A percentile compares a stretch with the other conserved stretches of the same genome.
Conservation (phyloP, 2,329 filamentous ascomycete genomes). For the Diaporthe velutina region DNA sequence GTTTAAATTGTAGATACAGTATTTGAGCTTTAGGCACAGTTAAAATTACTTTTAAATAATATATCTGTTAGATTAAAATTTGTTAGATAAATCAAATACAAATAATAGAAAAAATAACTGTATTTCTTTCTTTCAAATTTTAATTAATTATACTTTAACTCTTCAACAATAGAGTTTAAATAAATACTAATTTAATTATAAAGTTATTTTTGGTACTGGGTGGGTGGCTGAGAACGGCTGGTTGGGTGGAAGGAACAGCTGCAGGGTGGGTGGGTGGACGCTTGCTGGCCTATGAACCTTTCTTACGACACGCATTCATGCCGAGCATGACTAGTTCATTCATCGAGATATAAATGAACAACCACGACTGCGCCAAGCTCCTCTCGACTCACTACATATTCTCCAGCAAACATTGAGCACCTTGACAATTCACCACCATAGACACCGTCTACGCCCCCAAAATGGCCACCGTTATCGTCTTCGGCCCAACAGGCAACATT, state of each 20-base stretch:
- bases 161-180: not conserved
- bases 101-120: not conserved
- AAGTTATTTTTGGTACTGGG: conserved; percentile 1
- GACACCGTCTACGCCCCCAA: conserved; percentile 9
- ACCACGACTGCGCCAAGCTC: not conserved
- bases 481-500: conserved; percentile 63
- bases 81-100: not conserved
- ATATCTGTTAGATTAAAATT: too few relatives aligned
- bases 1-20: not conserved
- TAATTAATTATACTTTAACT: not conserved
- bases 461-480: conserved; percentile 54
- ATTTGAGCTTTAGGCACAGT: not conserved
- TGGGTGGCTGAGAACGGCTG: not conserved
- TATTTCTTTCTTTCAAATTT: not conserved
- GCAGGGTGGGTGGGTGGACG: not conserved
- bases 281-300: conserved; percentile 7
- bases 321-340: conserved; percentile 2
- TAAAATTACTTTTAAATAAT: too few relatives aligned
- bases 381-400: not conserved
- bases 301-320: not conserved
- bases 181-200: not conserved
- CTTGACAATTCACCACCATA: not conserved
- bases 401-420: conserved; percentile 1
- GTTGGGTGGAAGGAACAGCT: not conserved
- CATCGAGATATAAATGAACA: not conserved